These are phyloP conservation scores for Fusarium compactum DNA, from an alignment of 2,329 filamentous ascomycete species.

Conservation along the genomic window DNA sequence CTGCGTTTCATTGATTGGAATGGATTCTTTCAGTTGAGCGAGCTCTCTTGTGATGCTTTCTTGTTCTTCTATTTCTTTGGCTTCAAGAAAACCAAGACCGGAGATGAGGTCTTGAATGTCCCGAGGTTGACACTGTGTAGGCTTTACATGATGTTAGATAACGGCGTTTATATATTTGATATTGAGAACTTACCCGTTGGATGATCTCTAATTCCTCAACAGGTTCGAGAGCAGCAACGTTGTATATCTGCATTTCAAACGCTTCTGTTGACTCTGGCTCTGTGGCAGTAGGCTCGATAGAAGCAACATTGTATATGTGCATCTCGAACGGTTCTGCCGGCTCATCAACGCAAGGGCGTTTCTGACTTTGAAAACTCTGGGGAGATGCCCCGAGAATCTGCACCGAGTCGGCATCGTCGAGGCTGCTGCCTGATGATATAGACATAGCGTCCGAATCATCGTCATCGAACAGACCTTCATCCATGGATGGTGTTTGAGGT, in stretches of 20 bases:
- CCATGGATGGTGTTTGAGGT: not conserved
- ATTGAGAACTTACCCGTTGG: not conserved
- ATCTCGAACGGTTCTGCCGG: not conserved
- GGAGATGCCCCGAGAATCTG: not conserved
- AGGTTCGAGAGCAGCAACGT: not conserved
- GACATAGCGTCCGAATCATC: not conserved
- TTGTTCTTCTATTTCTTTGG: not conserved
- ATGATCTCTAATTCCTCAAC: fast-evolving
- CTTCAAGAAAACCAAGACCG: not conserved
- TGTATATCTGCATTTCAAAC: not conserved
- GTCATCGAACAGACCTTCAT: not conserved
- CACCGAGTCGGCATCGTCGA: not conserved
- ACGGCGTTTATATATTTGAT: not conserved
- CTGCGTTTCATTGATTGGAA: not conserved
- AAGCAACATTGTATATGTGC: not conserved
- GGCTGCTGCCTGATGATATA: not conserved
- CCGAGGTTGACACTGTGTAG: not conserved
- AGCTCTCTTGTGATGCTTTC: not conserved
- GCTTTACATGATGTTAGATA: not conserved
- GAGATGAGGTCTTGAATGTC: not conserved
- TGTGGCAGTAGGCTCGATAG: not conserved
- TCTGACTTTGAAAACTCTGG: not conserved
- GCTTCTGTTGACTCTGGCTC: not conserved
- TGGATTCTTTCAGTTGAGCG: not conserved
- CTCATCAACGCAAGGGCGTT: not conserved